Conservation (phyloP, 306 rosid genomes). For the Phaseolus lunatus region DNA sequence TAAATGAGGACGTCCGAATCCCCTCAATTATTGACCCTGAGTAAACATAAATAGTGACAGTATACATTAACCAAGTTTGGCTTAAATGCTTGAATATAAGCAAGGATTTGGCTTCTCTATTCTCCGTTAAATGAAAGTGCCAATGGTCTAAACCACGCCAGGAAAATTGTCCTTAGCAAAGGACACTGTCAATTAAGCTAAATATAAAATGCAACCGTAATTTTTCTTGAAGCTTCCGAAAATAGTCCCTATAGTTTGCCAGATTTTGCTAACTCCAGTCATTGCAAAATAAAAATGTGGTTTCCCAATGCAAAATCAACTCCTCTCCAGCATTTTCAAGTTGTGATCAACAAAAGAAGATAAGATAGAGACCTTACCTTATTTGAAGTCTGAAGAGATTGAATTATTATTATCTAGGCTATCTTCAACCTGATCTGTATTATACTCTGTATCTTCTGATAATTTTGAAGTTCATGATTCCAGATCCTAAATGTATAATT, state of each 20-base stretch:
- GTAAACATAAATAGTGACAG: neutral
- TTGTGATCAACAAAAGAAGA: neutral
- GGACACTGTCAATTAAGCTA: neutral
- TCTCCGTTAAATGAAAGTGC: neutral
- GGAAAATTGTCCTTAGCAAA: neutral
- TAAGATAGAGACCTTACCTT: neutral
- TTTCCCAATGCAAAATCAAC: neutral
- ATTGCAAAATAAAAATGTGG: neutral
- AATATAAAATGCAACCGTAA: slow-evolving; percentile 9
- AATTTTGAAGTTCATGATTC: slow-evolving; percentile 7
- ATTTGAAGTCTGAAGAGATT: slow-evolving; percentile 12
- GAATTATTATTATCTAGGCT: neutral
- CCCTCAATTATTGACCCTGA: neutral
- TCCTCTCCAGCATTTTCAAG: neutral
- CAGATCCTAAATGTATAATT: slow-evolving; percentile 23
- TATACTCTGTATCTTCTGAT: neutral
- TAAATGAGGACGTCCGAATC: slow-evolving; percentile 4
- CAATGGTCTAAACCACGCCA: neutral
- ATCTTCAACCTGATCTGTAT: neutral
- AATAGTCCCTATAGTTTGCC: neutral
- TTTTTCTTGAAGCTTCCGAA: slow-evolving; percentile 11
- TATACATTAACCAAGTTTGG: slow-evolving; percentile 9
- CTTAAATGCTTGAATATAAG: neutral
- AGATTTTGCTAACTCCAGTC: slow-evolving; percentile 3
- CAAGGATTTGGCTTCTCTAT: slow-evolving; percentile 1